Conservation (phyloP, 139 green algal species). For the Picochlorum sp. region DNA sequence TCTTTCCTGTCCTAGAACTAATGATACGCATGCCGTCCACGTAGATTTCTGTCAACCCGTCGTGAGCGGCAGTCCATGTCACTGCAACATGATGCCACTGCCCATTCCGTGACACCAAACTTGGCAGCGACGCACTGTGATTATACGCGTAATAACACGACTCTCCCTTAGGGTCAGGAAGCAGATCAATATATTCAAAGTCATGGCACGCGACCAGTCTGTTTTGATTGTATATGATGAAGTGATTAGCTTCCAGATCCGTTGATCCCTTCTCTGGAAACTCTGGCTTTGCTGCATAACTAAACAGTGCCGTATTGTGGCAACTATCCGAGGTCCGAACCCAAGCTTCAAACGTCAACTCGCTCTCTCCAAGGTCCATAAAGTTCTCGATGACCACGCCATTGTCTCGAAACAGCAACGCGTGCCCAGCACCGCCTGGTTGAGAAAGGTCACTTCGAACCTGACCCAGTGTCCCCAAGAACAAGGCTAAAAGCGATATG, state of each 20-base stretch:
- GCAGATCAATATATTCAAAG: slow-evolving; percentile 53
- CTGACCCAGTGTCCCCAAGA: background rate
- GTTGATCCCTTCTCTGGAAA: slow-evolving; percentile 5
- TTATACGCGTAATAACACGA: slow-evolving; percentile 51
- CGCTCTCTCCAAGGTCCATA: slow-evolving; percentile 2
- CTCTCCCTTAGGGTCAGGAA: slow-evolving; percentile 44
- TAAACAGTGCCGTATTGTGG: slow-evolving; percentile 61
- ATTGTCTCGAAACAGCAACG: slow-evolving; percentile 68
- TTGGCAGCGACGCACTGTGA: slow-evolving; percentile 21
- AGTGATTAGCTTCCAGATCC: slow-evolving; percentile 69
- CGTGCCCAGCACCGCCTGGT: slow-evolving; percentile 58
- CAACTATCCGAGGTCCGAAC: slow-evolving; percentile 73
- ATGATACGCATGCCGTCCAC: slow-evolving; percentile 59
- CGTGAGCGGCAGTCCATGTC: slow-evolving; percentile 53
- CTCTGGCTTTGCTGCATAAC: slow-evolving; percentile 60
- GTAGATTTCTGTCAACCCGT: slow-evolving; percentile 72
- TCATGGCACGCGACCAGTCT: slow-evolving; percentile 72
- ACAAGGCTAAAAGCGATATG: too few relatives aligned
- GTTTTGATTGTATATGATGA: slow-evolving; percentile 59
- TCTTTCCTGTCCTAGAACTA: slow-evolving; percentile 42
- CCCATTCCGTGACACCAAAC: slow-evolving; percentile 44
- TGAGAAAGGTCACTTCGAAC: slow-evolving; percentile 9
- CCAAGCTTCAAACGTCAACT: slow-evolving; percentile 46
- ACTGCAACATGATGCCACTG: slow-evolving; percentile 80
- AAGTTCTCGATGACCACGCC: slow-evolving; percentile 64